These are phyloP conservation scores for Chlorella sorokiniana DNA, from an alignment of 139 green algal species.

Conservation along the genomic window DNA sequence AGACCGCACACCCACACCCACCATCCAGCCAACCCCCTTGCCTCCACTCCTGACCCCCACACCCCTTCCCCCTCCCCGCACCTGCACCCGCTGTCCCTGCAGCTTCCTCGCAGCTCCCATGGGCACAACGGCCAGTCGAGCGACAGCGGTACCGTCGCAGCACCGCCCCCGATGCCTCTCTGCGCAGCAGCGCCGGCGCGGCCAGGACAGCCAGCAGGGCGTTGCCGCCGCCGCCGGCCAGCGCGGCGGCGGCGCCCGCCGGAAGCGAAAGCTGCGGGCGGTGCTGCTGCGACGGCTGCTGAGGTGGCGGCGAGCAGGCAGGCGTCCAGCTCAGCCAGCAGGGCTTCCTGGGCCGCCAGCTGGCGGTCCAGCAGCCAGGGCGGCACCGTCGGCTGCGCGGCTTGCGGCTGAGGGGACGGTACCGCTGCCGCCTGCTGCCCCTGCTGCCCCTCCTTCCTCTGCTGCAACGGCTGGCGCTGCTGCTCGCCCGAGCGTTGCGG, in stretches of 20 bases:
- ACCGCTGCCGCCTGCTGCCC: not conserved
- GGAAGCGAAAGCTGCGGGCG: not conserved
- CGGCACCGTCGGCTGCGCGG: not conserved
- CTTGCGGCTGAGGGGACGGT: not conserved
- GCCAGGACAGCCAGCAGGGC: not conserved
- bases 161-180: not conserved
- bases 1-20: not conserved
- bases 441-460: not conserved
- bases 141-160: not conserved
- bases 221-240: not conserved
- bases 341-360: not conserved
- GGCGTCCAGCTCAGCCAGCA: not conserved
- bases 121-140: conserved; percentile 51
- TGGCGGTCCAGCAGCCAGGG: not conserved
- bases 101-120: conserved; percentile 47
- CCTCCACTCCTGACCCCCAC: not conserved
- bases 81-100: conserved; percentile 43
- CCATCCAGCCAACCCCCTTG: not conserved
- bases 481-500: not conserved
- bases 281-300: not conserved
- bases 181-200: not conserved
- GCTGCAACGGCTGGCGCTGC: not conserved
- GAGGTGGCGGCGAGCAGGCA: not conserved
- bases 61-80: not conserved
- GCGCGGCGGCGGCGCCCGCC: not conserved